Evolutionary conservation across 78 protist species (phyloP), one percentile per base, ranked within the genome.

Genomic region (Polysphondylium violaceum): DNA sequence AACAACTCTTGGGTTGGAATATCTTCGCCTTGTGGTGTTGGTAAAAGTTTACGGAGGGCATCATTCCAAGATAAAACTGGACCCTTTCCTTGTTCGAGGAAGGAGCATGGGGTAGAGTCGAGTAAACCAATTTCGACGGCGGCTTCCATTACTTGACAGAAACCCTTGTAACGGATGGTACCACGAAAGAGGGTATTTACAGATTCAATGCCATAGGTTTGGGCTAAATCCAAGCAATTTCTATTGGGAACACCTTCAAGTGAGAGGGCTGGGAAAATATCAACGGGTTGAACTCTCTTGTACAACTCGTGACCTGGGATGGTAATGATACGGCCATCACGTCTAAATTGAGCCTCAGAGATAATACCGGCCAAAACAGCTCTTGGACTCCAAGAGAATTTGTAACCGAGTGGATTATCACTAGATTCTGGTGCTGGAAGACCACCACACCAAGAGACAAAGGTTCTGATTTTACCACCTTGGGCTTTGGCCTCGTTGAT

Each of bases 371-470:
- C 12, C 35, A 96, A 50, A 6, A 96, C 94, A n/a, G 94, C 96
- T 14, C 81, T 67, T 36, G 98, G 98, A 38, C 51, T 9, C 98
- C 98, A 97, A 12, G 87, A 31, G 89, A 97, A 97, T 68, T 97
- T 97, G 93, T 97, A 97, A 23, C 87, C 88, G 73, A 93, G 23
- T 41, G 97, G 95, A 56, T 86, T 88, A 63, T 86, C 64, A 0
- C 96, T 87, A 17, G 92, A 75, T 58, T 97, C 98, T 29, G 97
- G 97, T 19, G 96, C 88, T 2, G 97, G 97, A 0, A 97, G 81
- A 23, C 97, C 98, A 60, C 98, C 98, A 73, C 96, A 94, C 92
- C 79, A 89, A 17, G 94, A 94, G 1, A 86, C 87, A 76, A 96
- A 96, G 17, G 90, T 63, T 44, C 88, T 65, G 53, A 97, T 77